Percentiles rank a stretch among this genome's conserved stretches.
Conservation (phyloP, 192 early-diverging fungal species). For the Podila epicladia region DNA sequence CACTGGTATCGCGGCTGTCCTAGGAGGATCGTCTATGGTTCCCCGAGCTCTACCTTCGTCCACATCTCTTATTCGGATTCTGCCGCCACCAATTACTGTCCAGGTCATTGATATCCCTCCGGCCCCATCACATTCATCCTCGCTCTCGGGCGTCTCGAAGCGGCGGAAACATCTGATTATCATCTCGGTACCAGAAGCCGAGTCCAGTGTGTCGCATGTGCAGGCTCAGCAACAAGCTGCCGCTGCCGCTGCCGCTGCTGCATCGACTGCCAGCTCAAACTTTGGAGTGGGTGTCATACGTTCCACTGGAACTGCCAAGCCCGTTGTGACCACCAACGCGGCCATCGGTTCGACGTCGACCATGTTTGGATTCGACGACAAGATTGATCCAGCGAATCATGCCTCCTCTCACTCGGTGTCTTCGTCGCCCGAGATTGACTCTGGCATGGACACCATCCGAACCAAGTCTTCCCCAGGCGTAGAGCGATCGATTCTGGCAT, state of each 20-base stretch:
- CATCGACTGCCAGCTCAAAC: neutral
- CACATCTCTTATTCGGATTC: constrained; percentile 41
- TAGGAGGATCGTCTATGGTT: constrained; percentile 28
- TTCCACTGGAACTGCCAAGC: constrained; percentile 22
- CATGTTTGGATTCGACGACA: constrained; percentile 15
- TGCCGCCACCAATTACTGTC: constrained; percentile 34
- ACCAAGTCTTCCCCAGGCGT: neutral
- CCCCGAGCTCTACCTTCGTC: constrained; percentile 36
- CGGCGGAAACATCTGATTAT: constrained; percentile 39
- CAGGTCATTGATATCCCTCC: constrained; percentile 44
- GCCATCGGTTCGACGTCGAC: constrained; percentile 22
- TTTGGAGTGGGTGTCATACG: neutral
- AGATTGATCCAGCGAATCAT: neutral
- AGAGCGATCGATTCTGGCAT: neutral
- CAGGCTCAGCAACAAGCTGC: constrained; percentile 20
- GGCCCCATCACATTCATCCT: constrained; percentile 46
- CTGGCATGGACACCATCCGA: neutral
- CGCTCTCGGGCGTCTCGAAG: constrained; percentile 46
- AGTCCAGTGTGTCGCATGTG: constrained; percentile 19
- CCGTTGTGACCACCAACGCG: constrained; percentile 23
- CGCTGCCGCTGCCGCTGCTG: neutral
- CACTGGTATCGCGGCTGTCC: constrained; percentile 41
- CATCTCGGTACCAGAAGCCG: constrained; percentile 40
- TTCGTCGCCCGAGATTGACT: constrained; percentile 13
- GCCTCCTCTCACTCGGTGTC: neutral